Conservation (phyloP, 2,329 filamentous ascomycete genomes). For the Ascochyta pisi region DNA sequence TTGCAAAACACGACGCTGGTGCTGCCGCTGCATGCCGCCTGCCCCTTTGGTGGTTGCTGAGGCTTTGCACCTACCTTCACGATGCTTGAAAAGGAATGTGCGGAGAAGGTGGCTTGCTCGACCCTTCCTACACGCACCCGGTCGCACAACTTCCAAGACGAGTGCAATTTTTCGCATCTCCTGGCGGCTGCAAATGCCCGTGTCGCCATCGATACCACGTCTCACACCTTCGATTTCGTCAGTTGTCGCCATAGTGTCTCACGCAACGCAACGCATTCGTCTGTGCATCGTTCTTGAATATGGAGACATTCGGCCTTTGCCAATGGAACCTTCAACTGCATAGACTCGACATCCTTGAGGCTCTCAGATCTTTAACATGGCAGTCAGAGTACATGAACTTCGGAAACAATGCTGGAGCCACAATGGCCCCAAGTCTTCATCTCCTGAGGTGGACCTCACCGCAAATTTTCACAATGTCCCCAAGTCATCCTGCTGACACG, state of each 20-base stretch:
- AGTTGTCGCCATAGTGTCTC: slow-evolving; percentile 25
- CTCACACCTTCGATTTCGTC: slow-evolving; percentile 35
- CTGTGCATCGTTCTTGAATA: slow-evolving; percentile 6
- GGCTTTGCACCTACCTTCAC: slow-evolving; percentile 21
- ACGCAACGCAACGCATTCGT: slow-evolving; percentile 4
- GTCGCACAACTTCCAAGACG: slow-evolving; percentile 22
- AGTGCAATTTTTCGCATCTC: slow-evolving; percentile 22
- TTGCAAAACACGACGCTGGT: slow-evolving; percentile 16
- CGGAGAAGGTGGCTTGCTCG: slow-evolving; percentile 28
- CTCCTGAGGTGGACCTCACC: slow-evolving; percentile 21
- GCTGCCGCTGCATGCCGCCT: slow-evolving; percentile 25
- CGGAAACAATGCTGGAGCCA: background rate
- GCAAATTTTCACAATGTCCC: slow-evolving; percentile 32
- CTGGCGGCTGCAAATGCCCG: slow-evolving; percentile 17
- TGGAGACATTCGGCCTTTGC: background rate
- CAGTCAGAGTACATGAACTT: too few species aligned
- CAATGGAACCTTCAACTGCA: background rate
- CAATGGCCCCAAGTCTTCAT: background rate
- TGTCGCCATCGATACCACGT: slow-evolving; percentile 29
- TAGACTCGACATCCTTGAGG: background rate
- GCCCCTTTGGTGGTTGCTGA: slow-evolving; percentile 18
- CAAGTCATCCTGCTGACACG: slow-evolving; percentile 26
- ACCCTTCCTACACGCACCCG: slow-evolving; percentile 13
- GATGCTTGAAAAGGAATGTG: slow-evolving; percentile 23
- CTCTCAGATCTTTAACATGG: background rate